These are phyloP conservation scores for Rhizopus sp. DNA, from an alignment of 371 early-diverging fungal species.

Conservation along the genomic window DNA sequence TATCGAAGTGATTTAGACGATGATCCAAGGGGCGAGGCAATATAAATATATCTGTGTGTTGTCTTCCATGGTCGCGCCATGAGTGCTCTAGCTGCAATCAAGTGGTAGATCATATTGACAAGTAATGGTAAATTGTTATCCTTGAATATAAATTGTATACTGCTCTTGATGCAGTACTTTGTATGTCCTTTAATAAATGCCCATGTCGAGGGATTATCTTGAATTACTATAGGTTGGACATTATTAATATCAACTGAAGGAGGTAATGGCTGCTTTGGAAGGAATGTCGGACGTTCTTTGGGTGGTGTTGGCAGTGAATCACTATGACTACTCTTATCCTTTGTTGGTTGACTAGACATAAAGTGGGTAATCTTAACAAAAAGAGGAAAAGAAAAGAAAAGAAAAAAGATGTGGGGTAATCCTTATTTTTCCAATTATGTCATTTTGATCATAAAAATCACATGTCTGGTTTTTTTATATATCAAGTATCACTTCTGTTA, in stretches of 20 bases:
- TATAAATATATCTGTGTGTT: slow-evolving; percentile 18
- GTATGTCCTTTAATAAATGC: slow-evolving; percentile 31
- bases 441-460: neutral
- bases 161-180: slow-evolving; percentile 17
- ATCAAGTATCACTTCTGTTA: too few species aligned
- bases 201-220: slow-evolving; percentile 24
- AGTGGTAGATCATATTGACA: slow-evolving; percentile 37
- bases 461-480: neutral
- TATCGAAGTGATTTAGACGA: slow-evolving; percentile 6
- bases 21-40: slow-evolving; percentile 9
- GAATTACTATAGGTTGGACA: neutral
- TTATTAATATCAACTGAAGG: neutral
- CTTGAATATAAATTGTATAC: slow-evolving; percentile 35
- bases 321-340: neutral
- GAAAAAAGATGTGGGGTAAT: neutral
- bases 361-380: too few species aligned
- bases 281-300: neutral
- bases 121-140: slow-evolving; percentile 46
- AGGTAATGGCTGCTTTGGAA: neutral
- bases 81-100: slow-evolving; percentile 34
- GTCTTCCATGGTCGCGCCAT: slow-evolving; percentile 21
- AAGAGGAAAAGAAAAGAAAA: neutral
- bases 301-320: slow-evolving; percentile 12
- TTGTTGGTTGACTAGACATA: neutral
- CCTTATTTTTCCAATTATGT: neutral